Conservation (phyloP, 208 protist genomes). For the Plasmodiophora brassicae region DNA sequence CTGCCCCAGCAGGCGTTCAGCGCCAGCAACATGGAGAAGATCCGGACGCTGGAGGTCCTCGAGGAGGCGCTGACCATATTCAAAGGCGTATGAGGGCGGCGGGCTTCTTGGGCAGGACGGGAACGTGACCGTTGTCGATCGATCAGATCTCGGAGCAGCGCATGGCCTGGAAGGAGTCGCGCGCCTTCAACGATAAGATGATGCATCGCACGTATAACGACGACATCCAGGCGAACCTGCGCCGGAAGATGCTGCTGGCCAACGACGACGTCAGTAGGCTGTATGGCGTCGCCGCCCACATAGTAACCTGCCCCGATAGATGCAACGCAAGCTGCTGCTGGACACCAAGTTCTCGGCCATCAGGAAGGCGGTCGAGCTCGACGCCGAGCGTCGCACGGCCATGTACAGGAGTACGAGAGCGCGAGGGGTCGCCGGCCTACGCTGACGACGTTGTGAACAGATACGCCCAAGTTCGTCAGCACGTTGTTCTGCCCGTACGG, state of each 20-base stretch:
- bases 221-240: background rate
- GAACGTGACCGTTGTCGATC: background rate
- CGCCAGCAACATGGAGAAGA: background rate
- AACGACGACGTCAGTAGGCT: background rate
- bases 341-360: background rate
- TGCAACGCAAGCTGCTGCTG: background rate
- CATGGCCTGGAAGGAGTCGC: background rate
- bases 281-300: background rate
- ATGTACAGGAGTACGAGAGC: background rate
- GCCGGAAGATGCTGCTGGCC: background rate
- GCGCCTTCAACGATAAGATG: background rate
- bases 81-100: constrained; percentile 1
- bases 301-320: background rate
- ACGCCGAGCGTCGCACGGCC: background rate
- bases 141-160: constrained; percentile 8
- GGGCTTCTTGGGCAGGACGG: too few species aligned
- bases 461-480: background rate
- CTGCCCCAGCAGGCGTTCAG: too few species aligned
- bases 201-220: background rate
- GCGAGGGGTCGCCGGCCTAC: background rate
- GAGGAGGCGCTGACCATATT: constrained; percentile 4
- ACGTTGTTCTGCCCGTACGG: background rate
- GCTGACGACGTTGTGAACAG: constrained; percentile 5
- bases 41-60: background rate
- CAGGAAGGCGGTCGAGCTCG: background rate